Conservation (phyloP, 208 protist species). For the Angomonas deanei region DNA sequence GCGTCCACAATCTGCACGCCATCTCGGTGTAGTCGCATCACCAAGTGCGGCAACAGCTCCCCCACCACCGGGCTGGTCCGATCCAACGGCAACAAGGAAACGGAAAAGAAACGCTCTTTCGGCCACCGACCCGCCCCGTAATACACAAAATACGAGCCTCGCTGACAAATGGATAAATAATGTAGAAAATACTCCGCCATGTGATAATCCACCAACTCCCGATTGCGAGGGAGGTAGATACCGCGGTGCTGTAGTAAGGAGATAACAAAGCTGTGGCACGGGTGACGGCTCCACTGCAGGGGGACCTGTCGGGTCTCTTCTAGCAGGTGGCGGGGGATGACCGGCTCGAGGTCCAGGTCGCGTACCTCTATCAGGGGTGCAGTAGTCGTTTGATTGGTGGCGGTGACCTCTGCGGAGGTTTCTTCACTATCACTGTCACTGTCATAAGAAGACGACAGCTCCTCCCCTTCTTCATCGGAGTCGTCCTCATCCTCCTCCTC, state of each 20-base stretch:
- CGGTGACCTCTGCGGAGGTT: background rate
- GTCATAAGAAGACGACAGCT: background rate
- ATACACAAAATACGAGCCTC: conserved; percentile 72
- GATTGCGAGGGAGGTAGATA: conserved; percentile 47
- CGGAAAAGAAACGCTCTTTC: conserved; percentile 67
- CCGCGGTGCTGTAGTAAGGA: conserved; percentile 52
- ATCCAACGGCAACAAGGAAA: conserved; percentile 58
- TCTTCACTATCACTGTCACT: background rate
- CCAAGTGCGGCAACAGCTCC: conserved; percentile 37
- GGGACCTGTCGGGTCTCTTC: conserved; percentile 11
- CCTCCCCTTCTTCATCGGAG: background rate
- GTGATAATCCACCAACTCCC: conserved; percentile 74
- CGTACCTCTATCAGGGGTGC: no score
- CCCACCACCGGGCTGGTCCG: conserved; percentile 18
- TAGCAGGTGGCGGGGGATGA: conserved; percentile 53
- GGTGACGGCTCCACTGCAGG: conserved; percentile 54
- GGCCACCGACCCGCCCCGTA: conserved; percentile 47
- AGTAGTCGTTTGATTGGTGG: no score
- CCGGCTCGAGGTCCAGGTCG: conserved; percentile 45
- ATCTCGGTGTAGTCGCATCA: conserved; percentile 44
- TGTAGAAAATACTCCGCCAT: conserved; percentile 75
- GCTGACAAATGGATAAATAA: conserved; percentile 49
- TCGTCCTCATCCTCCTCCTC: background rate
- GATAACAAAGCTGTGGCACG: conserved; percentile 52
- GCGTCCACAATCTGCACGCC: conserved; percentile 47